A percentile compares a stretch with the other conserved stretches of the same genome.
Conservation (phyloP, 2,329 filamentous ascomycete genomes). For the Ophiostoma himal-ulmi region DNA sequence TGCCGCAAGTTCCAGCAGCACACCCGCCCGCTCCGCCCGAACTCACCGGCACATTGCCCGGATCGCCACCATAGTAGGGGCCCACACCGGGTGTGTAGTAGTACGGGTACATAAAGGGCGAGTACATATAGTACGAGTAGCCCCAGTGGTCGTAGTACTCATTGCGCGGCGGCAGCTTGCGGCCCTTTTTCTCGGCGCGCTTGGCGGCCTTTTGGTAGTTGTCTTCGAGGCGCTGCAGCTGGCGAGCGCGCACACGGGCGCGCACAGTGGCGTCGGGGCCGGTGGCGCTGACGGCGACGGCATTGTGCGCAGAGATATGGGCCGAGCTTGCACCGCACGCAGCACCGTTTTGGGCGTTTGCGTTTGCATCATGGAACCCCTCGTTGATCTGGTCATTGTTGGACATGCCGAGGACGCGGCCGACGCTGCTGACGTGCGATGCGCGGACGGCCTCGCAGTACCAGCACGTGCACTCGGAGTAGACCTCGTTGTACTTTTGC, state of each 20-base stretch:
- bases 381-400: conserved; percentile 43
- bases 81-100: conserved; percentile 7
- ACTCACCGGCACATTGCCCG: not conserved
- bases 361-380: conserved; percentile 42
- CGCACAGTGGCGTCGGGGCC: conserved; percentile 5
- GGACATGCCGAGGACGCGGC: conserved; percentile 42
- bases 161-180: conserved; percentile 9
- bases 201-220: conserved; percentile 17
- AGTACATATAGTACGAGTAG: conserved; percentile 14
- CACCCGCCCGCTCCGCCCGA: not conserved
- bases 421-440: conserved; percentile 45
- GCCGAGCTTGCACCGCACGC: conserved; percentile 48
- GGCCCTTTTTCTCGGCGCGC: conserved; percentile 13
- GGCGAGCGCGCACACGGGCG: not conserved
- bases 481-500: conserved; percentile 57
- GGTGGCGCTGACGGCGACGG: conserved; percentile 39
- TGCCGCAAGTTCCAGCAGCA: not conserved
- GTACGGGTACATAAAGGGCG: conserved; percentile 9
- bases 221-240: conserved; percentile 4
- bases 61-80: conserved; percentile 9
- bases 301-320: conserved; percentile 70
- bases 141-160: conserved; percentile 17
- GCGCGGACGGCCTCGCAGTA: conserved; percentile 69
- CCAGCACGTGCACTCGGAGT: conserved; percentile 75
- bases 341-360: conserved; percentile 30